Percentiles rank a stretch among this genome's conserved stretches.
Conservation (phyloP, 352 stramenopile species). For the Pythium phragmiticola region DNA sequence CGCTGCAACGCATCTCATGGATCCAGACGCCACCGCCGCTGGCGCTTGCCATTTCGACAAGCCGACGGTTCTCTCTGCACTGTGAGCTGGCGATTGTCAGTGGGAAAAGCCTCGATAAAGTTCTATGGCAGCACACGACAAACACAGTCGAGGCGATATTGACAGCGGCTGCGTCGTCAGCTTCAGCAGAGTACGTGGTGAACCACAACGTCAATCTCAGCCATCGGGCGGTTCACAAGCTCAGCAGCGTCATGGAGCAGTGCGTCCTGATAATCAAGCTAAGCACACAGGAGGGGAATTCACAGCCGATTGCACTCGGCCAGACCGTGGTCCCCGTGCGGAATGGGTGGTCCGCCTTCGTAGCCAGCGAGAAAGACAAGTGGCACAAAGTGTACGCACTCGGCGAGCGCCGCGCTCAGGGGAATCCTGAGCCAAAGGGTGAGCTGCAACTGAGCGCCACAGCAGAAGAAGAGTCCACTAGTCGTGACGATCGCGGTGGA, state of each 20-base stretch:
- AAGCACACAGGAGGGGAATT: not conserved
- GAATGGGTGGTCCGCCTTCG: constrained; percentile 16
- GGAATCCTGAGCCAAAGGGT: constrained; percentile 15
- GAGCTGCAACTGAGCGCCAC: constrained; percentile 24
- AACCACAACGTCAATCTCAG: constrained; percentile 6
- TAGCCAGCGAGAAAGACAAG: constrained; percentile 4
- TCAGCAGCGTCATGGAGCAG: not conserved
- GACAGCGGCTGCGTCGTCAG: not conserved
- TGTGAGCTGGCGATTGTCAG: constrained; percentile 14
- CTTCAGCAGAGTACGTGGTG: constrained; percentile 3
- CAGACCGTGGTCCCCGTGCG: constrained; percentile 17
- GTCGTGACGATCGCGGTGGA: not conserved
- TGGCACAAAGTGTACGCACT: constrained; percentile 26
- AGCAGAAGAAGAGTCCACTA: not conserved
- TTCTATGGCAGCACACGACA: constrained; percentile 19
- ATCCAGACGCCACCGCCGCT: constrained; percentile 1
- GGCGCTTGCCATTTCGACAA: constrained; percentile 3
- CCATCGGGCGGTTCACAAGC: not conserved
- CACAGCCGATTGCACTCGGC: not conserved
- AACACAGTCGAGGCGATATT: not conserved
- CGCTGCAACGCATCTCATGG: constrained; percentile 14
- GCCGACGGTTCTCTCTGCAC: not conserved
- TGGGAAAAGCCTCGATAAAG: constrained; percentile 10
- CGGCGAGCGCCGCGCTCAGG: not conserved
- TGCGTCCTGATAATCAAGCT: constrained; percentile 14